Evolutionary conservation across 108 stramenopile species (phyloP).

Genomic region (Cylindrotheca closterium): DNA sequence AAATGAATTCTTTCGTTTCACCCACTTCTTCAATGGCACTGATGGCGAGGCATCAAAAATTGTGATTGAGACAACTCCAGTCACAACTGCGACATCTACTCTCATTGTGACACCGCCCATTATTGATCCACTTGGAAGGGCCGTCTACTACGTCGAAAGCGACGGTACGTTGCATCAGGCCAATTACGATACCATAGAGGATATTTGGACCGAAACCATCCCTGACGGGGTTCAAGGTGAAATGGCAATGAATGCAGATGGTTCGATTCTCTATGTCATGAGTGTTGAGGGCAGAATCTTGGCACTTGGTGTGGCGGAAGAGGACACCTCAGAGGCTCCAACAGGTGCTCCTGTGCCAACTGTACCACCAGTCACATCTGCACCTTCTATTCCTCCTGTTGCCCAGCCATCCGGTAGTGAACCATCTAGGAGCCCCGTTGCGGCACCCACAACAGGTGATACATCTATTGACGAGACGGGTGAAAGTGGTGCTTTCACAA

Average conservation of each 20-base stretch:
- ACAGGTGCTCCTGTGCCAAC: neutral
- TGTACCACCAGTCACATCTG: neutral
- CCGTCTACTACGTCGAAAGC: conserved; percentile 17
- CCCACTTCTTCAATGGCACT: neutral
- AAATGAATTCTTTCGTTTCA: conserved; percentile 9
- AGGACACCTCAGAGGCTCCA: neutral
- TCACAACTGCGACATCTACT: conserved; percentile 3
- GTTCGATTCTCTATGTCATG: neutral
- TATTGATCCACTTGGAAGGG: conserved; percentile 7
- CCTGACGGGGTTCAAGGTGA: conserved; percentile 18
- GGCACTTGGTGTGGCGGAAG: neutral
- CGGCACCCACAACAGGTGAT: no score
- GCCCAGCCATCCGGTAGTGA: no score
- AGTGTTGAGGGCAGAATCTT: neutral
- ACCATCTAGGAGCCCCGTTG: no score
- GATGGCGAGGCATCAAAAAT: neutral
- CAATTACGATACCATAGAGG: neutral
- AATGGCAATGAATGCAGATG: conserved; percentile 11
- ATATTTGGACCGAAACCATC: conserved; percentile 8
- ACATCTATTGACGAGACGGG: no score
- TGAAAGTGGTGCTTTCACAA: no score
- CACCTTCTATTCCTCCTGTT: neutral
- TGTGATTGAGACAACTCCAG: neutral
- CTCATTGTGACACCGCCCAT: conserved; percentile 9
- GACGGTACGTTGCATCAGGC: conserved; percentile 10